A percentile compares a stretch with the other conserved stretches of the same genome.
phyloP scores from a whole-genome alignment of 345 rosid genomes.

The Firmiana major region DNA sequence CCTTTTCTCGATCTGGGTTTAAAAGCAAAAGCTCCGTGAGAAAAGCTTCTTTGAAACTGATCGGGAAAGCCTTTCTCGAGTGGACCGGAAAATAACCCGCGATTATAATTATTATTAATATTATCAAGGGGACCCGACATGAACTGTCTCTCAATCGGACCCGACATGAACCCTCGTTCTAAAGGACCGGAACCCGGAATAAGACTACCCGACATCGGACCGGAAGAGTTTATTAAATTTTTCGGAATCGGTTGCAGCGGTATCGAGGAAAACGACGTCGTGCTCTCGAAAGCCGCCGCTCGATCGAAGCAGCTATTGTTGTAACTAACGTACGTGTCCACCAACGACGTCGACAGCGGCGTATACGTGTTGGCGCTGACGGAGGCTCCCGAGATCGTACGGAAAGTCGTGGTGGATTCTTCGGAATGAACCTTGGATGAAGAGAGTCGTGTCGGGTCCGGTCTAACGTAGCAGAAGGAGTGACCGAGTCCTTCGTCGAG shows the following conservation, averaged over 20 bases:
- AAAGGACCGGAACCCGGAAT: slow-evolving; percentile 62
- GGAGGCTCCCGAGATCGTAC: slow-evolving; percentile 92
- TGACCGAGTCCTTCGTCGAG: slow-evolving; percentile 89
- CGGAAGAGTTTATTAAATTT: slow-evolving; percentile 24
- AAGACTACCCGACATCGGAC: slow-evolving; percentile 51
- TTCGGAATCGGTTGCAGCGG: slow-evolving; percentile 90
- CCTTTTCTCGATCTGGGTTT: slow-evolving; percentile 50
- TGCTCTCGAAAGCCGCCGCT: slow-evolving; percentile 92
- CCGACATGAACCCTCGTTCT: slow-evolving; percentile 76
- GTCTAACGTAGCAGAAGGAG: slow-evolving; percentile 87
- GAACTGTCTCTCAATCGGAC: slow-evolving; percentile 86
- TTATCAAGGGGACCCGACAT: slow-evolving; percentile 85
- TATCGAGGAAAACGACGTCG: slow-evolving; percentile 78
- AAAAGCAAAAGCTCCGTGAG: slow-evolving; percentile 62
- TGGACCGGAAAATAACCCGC: slow-evolving; percentile 57
- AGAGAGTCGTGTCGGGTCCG: slow-evolving; percentile 58
- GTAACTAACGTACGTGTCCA: slow-evolving; percentile 58
- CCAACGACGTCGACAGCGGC: slow-evolving; percentile 74
- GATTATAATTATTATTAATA: slow-evolving; percentile 10
- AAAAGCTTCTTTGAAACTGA: slow-evolving; percentile 75
- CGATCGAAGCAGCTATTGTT: slow-evolving; percentile 42
- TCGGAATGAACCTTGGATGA: slow-evolving; percentile 88
- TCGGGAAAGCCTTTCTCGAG: slow-evolving; percentile 47
- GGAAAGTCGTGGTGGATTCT: slow-evolving; percentile 73
- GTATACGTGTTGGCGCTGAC: slow-evolving; percentile 95